Base-by-base conservation (phyloP, 2,329 filamentous ascomycete species). In the Trichoderma guizhouense region DNA sequence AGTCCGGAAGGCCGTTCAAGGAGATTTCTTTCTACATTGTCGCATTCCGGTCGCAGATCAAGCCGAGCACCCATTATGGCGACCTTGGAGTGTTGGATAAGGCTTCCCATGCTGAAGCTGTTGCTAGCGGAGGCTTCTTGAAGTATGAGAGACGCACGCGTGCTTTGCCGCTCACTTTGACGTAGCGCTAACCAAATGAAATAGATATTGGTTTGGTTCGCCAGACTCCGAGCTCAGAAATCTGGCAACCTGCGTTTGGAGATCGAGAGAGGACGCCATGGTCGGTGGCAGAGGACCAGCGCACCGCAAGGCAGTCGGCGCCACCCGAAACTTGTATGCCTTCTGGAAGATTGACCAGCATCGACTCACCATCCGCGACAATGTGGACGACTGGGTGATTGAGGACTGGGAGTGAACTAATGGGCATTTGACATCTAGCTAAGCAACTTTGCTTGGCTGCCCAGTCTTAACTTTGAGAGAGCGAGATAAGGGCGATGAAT, bases 131-230 rank as follows among this genome's bases (percentile, higher is more conserved):
- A 7, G 94, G 94, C 0, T 88, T 98, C 78, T 82, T 97, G 78
- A 97, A 97, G 88, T 90, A 32, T 53, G 67, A 51, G 39, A 24
- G 26, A 51, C 82, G 78, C 85, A 11, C 28, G 12, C 14, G 21
- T 28, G 18, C 28, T 47, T 34, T 15, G 7, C 15, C 21, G 32
- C n/a, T 39, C 39, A 21, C n/a, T 51, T 24, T 43, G 53, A 21
- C 18, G 26, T 21, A 5, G 26, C 68, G 66, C 76, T 79, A 71
- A 78, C 74, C 69, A 30, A 47, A 58, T 14, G n/a, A 36, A 21
- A 61, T 74, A 91, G 89, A 81, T 97, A 98, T 82, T 97, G 95
- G 94, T 97, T 97, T 80, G 93, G 94, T 2, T 85, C 84, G 39
- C 91, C 92, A 24, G 90, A 97, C 82, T 83, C 80, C 57, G 85